These are phyloP conservation scores for Yamadazyma sp. DNA, from an alignment of 805 yeast genomes.

Conservation along the genomic window DNA sequence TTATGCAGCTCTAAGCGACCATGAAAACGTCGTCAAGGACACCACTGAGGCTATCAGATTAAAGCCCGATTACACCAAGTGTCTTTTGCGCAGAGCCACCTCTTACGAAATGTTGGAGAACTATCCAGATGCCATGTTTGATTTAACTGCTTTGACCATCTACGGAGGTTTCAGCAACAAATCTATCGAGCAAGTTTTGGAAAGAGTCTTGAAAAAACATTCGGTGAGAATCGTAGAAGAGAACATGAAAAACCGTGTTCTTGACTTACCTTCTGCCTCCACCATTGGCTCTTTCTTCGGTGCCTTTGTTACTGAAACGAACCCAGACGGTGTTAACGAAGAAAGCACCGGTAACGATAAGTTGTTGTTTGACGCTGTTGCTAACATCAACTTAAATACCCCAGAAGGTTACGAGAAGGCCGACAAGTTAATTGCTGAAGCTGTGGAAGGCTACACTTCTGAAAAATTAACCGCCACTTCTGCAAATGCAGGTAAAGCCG, in stretches of 20 bases:
- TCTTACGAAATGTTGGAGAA: constrained; percentile 82
- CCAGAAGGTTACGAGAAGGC: constrained; percentile 64
- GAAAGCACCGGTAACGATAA: constrained; percentile 62
- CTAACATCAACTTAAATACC: constrained; percentile 50
- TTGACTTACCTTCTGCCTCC: constrained; percentile 76
- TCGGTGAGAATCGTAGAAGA: constrained; percentile 71
- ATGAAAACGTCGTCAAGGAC: constrained; percentile 83
- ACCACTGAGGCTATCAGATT: constrained; percentile 82
- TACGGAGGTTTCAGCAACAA: constrained; percentile 81
- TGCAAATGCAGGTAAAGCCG: constrained; percentile 42
- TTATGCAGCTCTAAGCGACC: constrained; percentile 76
- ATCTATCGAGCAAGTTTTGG: constrained; percentile 76
- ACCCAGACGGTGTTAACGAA: constrained; percentile 49
- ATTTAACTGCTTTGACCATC: constrained; percentile 84
- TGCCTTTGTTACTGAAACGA: constrained; percentile 65
- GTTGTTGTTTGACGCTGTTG: constrained; percentile 64
- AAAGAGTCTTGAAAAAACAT: constrained; percentile 79
- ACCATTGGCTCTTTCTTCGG: constrained; percentile 84
- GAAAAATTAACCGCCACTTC: constrained; percentile 32
- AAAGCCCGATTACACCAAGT: constrained; percentile 89
- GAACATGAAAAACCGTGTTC: constrained; percentile 49
- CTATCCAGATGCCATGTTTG: constrained; percentile 85
- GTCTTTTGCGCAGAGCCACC: constrained; percentile 88
- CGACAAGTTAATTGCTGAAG: constrained; percentile 56
- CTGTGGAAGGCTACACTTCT: constrained; percentile 48